These are phyloP conservation scores for Microbotryum intermedium DNA, from an alignment of 1,284 basidiomycete genomes.

Conservation along the genomic window DNA sequence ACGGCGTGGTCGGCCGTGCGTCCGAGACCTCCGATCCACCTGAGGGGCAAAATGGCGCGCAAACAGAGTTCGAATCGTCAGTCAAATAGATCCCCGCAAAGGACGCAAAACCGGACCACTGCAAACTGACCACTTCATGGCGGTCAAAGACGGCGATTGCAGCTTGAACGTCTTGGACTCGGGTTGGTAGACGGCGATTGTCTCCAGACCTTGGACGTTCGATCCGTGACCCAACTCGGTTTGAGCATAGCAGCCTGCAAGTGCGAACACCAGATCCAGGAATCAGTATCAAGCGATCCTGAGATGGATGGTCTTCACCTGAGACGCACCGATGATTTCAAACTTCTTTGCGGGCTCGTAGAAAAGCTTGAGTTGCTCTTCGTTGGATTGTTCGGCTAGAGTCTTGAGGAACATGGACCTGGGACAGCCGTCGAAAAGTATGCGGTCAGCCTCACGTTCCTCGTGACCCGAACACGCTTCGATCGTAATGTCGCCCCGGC, in stretches of 20 bases:
- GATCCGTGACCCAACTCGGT: slow-evolving; percentile 62
- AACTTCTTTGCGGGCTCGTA: slow-evolving; percentile 46
- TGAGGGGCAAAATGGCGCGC: too few species aligned
- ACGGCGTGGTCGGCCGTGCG: slow-evolving; percentile 40
- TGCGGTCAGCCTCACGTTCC: too few species aligned
- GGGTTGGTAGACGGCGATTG: slow-evolving; percentile 64
- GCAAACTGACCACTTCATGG: slow-evolving; percentile 55
- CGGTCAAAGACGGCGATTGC: slow-evolving; percentile 64
- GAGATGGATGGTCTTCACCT: slow-evolving; percentile 41
- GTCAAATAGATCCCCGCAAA: too few species aligned
- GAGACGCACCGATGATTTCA: slow-evolving; percentile 50
- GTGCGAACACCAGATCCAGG: slow-evolving; percentile 17
- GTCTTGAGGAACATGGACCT: slow-evolving; percentile 13
- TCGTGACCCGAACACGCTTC: too few species aligned
- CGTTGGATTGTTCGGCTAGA: slow-evolving; percentile 6
- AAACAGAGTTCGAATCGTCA: too few species aligned
- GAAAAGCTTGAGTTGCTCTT: slow-evolving; percentile 42
- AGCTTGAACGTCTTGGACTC: slow-evolving; percentile 64
- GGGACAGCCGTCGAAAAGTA: too few species aligned
- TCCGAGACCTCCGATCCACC: slow-evolving; percentile 40
- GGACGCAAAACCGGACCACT: slow-evolving; percentile 47
- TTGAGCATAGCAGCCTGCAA: slow-evolving; percentile 35
- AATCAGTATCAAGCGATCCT: too few species aligned
- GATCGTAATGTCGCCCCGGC: too few species aligned
- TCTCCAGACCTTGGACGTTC: slow-evolving; percentile 61